phyloP scores from a whole-genome alignment of 371 early-diverging fungal genomes.

The Mucor saturninus region DNA sequence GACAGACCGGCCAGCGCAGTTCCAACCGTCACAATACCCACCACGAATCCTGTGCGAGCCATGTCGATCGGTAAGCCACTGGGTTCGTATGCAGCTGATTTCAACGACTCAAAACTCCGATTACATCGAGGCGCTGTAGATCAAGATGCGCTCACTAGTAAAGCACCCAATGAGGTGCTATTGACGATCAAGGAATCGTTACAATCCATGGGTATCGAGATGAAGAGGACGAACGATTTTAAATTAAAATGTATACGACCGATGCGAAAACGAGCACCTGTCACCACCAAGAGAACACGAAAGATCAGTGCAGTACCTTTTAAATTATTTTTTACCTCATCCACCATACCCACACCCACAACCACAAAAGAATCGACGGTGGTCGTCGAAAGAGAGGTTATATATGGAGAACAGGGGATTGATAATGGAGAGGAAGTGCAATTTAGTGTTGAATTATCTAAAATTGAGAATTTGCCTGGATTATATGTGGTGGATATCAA shows the following conservation, averaged over 20 bases:
- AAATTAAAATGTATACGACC: constrained; percentile 74
- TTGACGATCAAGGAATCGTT: constrained; percentile 59
- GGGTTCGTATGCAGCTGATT: constrained; percentile 31
- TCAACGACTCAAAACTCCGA: constrained; percentile 62
- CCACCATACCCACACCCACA: neutral
- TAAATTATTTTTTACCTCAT: constrained; percentile 12
- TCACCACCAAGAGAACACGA: constrained; percentile 1
- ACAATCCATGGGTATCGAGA: constrained; percentile 42
- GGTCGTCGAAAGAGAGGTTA: constrained; percentile 9
- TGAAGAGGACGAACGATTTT: constrained; percentile 49
- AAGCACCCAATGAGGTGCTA: constrained; percentile 74
- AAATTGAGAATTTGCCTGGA: constrained; percentile 84
- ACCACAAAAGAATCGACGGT: neutral
- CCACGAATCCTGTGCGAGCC: constrained; percentile 25
- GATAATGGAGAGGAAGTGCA: constrained; percentile 85
- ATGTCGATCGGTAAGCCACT: constrained; percentile 29
- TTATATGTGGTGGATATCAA: constrained; percentile 90
- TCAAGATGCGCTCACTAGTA: constrained; percentile 72
- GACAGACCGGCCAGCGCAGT: constrained; percentile 20
- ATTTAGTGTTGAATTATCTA: constrained; percentile 86
- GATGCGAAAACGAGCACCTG: neutral
- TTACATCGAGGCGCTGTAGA: constrained; percentile 81
- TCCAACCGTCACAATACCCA: neutral
- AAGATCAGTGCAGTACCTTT: constrained; percentile 24
- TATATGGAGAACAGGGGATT: constrained; percentile 90